Conservation (phyloP, 179 eudicot genomes). For the Gypsophila paniculata region DNA sequence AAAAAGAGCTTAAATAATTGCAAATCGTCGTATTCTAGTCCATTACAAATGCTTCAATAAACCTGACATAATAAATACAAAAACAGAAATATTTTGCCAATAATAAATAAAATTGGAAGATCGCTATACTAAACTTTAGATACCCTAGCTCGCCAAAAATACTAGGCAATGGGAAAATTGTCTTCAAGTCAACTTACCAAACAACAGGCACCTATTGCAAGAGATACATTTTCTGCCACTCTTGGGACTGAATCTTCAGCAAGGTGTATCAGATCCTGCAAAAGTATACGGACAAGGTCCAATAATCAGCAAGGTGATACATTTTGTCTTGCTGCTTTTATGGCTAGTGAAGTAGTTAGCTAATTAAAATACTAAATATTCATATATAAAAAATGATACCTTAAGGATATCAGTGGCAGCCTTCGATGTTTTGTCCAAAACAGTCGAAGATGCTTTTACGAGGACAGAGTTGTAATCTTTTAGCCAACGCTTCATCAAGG, state of each 20-base stretch:
- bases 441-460: slow-evolving; percentile 43
- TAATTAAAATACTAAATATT: not conserved
- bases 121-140: not conserved
- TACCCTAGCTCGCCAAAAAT: not conserved
- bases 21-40: too few species aligned
- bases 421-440: slow-evolving; percentile 55
- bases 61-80: too few species aligned
- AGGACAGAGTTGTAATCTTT: slow-evolving; percentile 39
- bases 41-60: too few species aligned
- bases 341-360: not conserved
- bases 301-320: slow-evolving; percentile 17
- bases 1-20: too few species aligned
- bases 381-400: slow-evolving; percentile 34
- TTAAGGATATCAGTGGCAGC: slow-evolving; percentile 69
- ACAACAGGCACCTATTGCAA: slow-evolving; percentile 85
- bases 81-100: not conserved
- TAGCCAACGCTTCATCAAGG: slow-evolving; percentile 78
- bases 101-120: not conserved
- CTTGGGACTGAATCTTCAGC: slow-evolving; percentile 83
- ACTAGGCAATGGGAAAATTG: not conserved
- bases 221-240: slow-evolving; percentile 81
- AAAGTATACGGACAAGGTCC: slow-evolving; percentile 2
- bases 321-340: not conserved
- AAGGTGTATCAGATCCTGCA: slow-evolving; percentile 55
- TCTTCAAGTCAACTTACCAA: slow-evolving; percentile 40